Evolutionary conservation across 352 stramenopile genomes (phyloP).

Genomic region (Phytopythium ostracodes): DNA sequence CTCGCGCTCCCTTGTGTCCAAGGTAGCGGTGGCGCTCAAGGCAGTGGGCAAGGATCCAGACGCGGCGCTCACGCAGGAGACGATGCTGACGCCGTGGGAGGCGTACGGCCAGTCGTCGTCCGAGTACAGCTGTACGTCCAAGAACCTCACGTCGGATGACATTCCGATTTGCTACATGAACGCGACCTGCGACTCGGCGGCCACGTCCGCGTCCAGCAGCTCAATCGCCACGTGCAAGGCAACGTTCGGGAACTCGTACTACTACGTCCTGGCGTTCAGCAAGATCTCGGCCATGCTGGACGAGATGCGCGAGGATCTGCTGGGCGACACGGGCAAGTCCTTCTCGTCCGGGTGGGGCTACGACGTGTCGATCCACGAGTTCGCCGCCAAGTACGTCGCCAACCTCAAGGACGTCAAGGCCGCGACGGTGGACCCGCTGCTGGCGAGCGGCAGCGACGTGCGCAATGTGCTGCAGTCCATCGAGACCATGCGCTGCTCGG

Average conservation of each 20-base stretch:
- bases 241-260: constrained; percentile 48
- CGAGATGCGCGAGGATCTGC: constrained; percentile 69
- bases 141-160: constrained; percentile 27
- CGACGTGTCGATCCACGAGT: constrained; percentile 57
- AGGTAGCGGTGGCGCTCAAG: constrained; percentile 27
- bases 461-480: constrained; percentile 49
- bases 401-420: constrained; percentile 41
- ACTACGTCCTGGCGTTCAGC: constrained; percentile 56
- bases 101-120: constrained; percentile 33
- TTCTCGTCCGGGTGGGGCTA: constrained; percentile 66
- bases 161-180: constrained; percentile 68
- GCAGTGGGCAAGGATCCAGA: constrained; percentile 11
- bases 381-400: constrained; percentile 51
- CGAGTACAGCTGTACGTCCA: constrained; percentile 19
- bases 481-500: constrained; percentile 62
- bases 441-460: constrained; percentile 37
- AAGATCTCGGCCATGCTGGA: constrained; percentile 56
- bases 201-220: constrained; percentile 6
- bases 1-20: constrained; percentile 39
- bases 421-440: constrained; percentile 35
- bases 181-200: constrained; percentile 23
- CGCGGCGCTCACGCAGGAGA: constrained; percentile 46
- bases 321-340: constrained; percentile 54
- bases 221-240: constrained; percentile 39
- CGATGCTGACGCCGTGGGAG: constrained; percentile 55